Base-by-base conservation (phyloP, 2,329 filamentous ascomycete species). In the Coniochaeta hoffmannii region DNA sequence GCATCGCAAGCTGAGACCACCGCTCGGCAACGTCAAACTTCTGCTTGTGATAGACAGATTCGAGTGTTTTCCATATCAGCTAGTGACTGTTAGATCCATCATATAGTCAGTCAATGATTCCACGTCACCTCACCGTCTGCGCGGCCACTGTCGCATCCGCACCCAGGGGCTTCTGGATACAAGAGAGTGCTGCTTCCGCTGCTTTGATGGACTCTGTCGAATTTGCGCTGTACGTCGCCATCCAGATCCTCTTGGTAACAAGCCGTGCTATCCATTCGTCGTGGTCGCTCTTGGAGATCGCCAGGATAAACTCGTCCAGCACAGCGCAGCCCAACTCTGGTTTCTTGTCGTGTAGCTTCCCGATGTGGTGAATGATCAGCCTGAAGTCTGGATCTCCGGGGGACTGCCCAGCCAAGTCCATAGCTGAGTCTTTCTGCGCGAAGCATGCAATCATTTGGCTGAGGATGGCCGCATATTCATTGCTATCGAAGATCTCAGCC, bases 11-110 rank as follows among this genome's bases (percentile, higher is more conserved):
- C 8, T 69, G 76, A 62, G 89, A 95, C 90, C 90, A 97, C 53
- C 74, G 70, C 59, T 87, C 80, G 1, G 87, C 80, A 14, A 74
- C 60, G 2, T 76, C 72, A 55, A 79, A 80, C 15, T 82, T 71
- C 1, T 76, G 73, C 31, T 80, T 75, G 1, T 70, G 71, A 58
- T 81, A 83, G 14, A 75, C 74, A 1, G 75, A 69, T 53, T 91
- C 87, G n/a, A 89, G 75, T 26, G 78, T 81, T 69, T 90, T 94
- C 90, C 91, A 97, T 3, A 96, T 71, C 3, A 96, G 69, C 88
- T 93, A 57, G 5, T 31, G 24, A 19, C 15, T 2, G 49, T 51
- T 28, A 51, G 49, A 15, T 34, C 30, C 28, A 4, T 51, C 15
- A 22, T 14, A 11, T 11, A n/a, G 3, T 9, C 28, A 32, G 7